These are phyloP conservation scores for Aspergillus sp. DNA, from an alignment of 2,329 filamentous ascomycete species.

Conservation along the genomic window DNA sequence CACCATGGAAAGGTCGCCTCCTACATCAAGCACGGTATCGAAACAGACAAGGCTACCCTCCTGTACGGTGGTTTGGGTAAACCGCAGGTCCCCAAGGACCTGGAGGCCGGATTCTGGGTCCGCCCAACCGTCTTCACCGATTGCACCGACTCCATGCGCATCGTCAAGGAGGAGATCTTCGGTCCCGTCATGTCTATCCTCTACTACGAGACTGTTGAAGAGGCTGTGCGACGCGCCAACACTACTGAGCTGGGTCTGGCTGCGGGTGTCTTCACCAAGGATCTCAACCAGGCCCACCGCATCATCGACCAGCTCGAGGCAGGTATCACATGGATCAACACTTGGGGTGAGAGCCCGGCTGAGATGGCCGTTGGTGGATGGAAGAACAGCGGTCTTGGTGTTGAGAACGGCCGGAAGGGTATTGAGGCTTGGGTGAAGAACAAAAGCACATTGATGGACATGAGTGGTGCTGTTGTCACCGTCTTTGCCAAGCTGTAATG, in stretches of 20 bases:
- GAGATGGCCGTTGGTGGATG: conserved; percentile 92
- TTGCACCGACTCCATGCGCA: conserved; percentile 77
- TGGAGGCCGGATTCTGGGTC: conserved; percentile 73
- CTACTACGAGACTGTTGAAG: conserved; percentile 64
- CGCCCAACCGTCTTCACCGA: conserved; percentile 79
- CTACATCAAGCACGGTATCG: conserved; percentile 72
- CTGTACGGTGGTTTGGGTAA: conserved; percentile 66
- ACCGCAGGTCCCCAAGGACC: conserved; percentile 48
- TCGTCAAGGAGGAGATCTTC: conserved; percentile 80
- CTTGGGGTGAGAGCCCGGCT: conserved; percentile 86
- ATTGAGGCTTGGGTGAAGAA: conserved; percentile 79
- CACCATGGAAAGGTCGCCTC: conserved; percentile 74
- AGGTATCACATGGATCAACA: conserved; percentile 89
- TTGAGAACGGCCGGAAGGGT: conserved; percentile 78
- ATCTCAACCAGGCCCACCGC: conserved; percentile 68
- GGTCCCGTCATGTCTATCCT: conserved; percentile 82
- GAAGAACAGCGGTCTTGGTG: conserved; percentile 83
- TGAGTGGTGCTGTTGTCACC: conserved; percentile 64
- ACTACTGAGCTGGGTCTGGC: conserved; percentile 72
- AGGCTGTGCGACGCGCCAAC: conserved; percentile 70
- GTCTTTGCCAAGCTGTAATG: conserved; percentile 67
- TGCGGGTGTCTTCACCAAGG: conserved; percentile 74
- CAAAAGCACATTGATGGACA: conserved; percentile 83
- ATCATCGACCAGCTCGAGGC: conserved; percentile 69
- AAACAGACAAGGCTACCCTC: conserved; percentile 67